A percentile compares a stretch with the other conserved stretches of the same genome.
phyloP scores from a whole-genome alignment of 306 rosid species.

The Casuarina equisetifolia region DNA sequence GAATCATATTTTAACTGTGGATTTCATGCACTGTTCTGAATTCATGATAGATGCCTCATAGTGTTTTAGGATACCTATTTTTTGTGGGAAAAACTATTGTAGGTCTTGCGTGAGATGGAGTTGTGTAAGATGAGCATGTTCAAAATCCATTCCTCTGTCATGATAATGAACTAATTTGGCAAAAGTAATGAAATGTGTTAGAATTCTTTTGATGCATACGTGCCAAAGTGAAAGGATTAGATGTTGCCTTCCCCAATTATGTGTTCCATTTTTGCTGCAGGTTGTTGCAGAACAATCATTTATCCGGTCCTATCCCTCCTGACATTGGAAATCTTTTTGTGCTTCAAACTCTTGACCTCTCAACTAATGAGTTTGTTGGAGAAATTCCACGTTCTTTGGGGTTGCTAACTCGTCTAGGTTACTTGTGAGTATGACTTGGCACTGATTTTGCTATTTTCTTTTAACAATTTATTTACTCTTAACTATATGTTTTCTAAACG shows the following conservation, averaged over 20 bases:
- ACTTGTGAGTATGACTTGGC: constrained; percentile 78
- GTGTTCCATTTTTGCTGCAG: constrained; percentile 41
- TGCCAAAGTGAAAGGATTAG: not conserved
- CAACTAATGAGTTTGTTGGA: constrained; percentile 76
- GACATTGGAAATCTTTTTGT: constrained; percentile 72
- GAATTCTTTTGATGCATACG: constrained; percentile 2
- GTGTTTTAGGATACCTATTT: not conserved
- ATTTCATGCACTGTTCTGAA: not conserved
- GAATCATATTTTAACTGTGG: not conserved
- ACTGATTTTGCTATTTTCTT: constrained; percentile 11
- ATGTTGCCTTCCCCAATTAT: constrained; percentile 1
- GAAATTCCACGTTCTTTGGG: constrained; percentile 83
- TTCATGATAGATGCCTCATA: not conserved
- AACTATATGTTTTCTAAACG: constrained; percentile 33
- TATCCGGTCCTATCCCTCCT: constrained; percentile 78
- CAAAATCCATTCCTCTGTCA: not conserved
- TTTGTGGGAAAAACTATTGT: not conserved
- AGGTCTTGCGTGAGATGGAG: not conserved
- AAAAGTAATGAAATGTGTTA: constrained; percentile 1
- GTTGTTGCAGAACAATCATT: constrained; percentile 77
- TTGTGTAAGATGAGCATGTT: not conserved
- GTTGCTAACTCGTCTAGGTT: constrained; percentile 65
- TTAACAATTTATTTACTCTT: constrained; percentile 31
- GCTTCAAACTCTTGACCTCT: constrained; percentile 88
- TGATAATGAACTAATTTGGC: not conserved